Evolutionary conservation across 1,284 basidiomycete genomes (phyloP).

Genomic region (Naganishia liquefaciens): DNA sequence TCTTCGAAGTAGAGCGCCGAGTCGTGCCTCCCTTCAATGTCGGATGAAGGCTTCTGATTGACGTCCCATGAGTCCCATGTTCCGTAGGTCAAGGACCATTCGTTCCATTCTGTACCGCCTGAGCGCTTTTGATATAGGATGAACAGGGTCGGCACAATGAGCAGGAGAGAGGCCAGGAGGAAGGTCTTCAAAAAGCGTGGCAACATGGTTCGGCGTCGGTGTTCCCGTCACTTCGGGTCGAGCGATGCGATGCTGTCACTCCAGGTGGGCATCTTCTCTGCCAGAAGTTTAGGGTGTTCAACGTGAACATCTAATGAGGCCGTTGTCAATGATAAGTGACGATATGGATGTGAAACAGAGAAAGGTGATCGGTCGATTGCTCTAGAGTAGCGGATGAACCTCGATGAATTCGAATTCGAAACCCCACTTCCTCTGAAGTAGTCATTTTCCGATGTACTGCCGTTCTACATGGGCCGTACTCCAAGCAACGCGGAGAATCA

Average conservation of each 20-base stretch:
- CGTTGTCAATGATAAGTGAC: neutral
- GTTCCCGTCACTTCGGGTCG: neutral
- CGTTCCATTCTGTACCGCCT: constrained; percentile 19
- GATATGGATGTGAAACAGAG: constrained; percentile 4
- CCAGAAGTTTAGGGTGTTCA: neutral
- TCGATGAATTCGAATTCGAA: neutral
- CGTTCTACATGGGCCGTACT: too few relatives aligned
- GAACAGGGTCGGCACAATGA: constrained; percentile 45
- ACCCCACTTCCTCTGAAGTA: neutral
- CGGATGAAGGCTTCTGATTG: neutral
- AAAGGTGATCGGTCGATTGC: neutral
- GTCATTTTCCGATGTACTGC: neutral
- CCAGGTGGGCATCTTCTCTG: neutral
- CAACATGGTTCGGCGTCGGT: constrained; percentile 36
- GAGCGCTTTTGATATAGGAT: constrained; percentile 42
- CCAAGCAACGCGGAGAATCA: too few relatives aligned
- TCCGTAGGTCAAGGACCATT: constrained; percentile 14
- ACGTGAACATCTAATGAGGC: neutral
- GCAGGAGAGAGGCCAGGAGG: constrained; percentile 41
- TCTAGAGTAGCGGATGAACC: neutral
- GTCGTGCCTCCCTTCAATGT: neutral
- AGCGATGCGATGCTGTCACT: neutral
- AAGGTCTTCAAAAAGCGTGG: constrained; percentile 44
- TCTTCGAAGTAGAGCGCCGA: constrained; percentile 19
- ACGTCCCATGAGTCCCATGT: constrained; percentile 6